Base-by-base conservation (phyloP, 129 eudicot genomes). In the Rutidosis leptorrhynchoides region DNA sequence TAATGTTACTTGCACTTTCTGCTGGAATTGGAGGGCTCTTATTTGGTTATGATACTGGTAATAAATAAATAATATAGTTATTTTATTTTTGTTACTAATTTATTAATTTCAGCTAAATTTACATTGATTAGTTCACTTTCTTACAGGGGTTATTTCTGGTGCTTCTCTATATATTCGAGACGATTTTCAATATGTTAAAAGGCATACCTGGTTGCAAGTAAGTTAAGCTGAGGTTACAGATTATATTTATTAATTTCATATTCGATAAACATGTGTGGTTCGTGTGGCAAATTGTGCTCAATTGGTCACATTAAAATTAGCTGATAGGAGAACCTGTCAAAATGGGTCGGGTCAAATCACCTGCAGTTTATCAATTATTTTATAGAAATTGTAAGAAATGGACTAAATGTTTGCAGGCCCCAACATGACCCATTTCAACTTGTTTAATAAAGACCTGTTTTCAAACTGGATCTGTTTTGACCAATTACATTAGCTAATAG, bases 21-120 rank as follows among this genome's bases (percentile, higher is more conserved):
- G 95, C 95, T 17, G 97, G 97, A 78, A 86, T 89, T 51, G 95
- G 97, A 62, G 97, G 97, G 10, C 88, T 89, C 25, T 78, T 86
- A 49, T 89, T 89, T 68, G 97, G 97, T 45, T 83, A 89, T 67
- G 97, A 89, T 73, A 89, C 97, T 10, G 97, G 97, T 86, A 68
- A 12, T 0, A 32, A 32, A 32, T 3, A 32, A 32, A 3, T 32
- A 32, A 32, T n/a, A n/a, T n/a, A 0, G 6, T 37, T 55, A 2
- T 19, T 7, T 11, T 1, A n/a, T 32, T 20, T 17, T 58, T 53
- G 25, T 74, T 27, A 9, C 21, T 59, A 29, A 54, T 12, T 11
- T 29, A 2, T 62, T 42, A 55, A 54, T 15, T 59, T 1, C 23
- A 5, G 25, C 11, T 10, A 65, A 2, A 1, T 20, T 53, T 60